phyloP scores from a whole-genome alignment of 148 eudicot species.

The Salicornia ramosissima region DNA sequence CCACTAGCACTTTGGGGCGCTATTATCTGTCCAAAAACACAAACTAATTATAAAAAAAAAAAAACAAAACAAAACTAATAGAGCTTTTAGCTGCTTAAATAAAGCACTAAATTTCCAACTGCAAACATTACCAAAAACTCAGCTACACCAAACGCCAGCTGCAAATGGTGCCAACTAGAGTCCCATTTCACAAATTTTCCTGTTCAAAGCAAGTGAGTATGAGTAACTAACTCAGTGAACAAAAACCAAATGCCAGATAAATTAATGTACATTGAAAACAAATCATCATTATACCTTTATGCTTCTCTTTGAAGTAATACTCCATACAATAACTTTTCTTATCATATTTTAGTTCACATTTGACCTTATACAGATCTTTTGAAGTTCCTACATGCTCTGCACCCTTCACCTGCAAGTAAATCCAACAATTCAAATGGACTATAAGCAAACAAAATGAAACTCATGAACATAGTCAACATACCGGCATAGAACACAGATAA shows the following conservation, averaged over 20 bases:
- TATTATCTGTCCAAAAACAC: conserved; percentile 49
- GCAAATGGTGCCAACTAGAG: conserved; percentile 62
- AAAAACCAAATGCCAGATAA: not conserved
- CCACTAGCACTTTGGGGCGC: conserved; percentile 95
- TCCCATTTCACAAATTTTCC: conserved; percentile 65
- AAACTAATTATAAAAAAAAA: conserved; percentile 5
- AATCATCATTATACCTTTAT: conserved; percentile 34
- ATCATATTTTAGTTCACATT: conserved; percentile 65
- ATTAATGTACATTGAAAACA: conserved; percentile 6
- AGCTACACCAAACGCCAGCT: conserved; percentile 85
- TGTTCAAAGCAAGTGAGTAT: conserved; percentile 19
- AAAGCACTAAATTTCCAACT: conserved; percentile 3
- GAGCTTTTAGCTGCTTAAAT: not conserved
- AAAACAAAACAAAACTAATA: too few species aligned
- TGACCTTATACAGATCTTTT: conserved; percentile 55
- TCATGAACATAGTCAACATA: too few species aligned
- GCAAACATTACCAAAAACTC: conserved; percentile 63
- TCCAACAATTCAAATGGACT: conserved; percentile 3
- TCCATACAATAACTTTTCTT: conserved; percentile 75
- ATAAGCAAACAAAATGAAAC: not conserved
- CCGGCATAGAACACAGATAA: too few species aligned
- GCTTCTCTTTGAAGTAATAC: conserved; percentile 61
- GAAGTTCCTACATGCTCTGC: conserved; percentile 49
- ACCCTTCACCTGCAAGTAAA: conserved; percentile 58
- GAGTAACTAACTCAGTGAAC: conserved; percentile 5